phyloP scores from a whole-genome alignment of 1,139 yeast genomes.

The Pichia norvegensis region DNA sequence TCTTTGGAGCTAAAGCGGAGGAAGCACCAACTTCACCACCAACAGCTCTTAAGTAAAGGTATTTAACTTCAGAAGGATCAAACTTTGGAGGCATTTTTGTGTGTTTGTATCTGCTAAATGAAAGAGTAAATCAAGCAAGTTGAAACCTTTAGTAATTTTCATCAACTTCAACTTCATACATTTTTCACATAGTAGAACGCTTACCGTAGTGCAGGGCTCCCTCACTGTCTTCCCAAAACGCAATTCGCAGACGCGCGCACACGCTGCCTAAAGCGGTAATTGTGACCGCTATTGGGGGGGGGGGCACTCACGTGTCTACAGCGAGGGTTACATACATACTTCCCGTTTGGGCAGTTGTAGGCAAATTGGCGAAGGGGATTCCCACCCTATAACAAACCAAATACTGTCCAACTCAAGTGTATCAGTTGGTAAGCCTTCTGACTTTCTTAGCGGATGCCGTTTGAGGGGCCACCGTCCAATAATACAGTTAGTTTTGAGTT shows the following conservation, averaged over 20 bases:
- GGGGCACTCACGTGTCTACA: no score
- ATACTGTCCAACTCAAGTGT: neutral
- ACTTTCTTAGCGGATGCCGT: conserved; percentile 29
- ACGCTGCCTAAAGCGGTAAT: no score
- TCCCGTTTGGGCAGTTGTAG: no score
- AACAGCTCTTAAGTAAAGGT: conserved; percentile 98
- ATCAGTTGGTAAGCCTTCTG: conserved; percentile 13
- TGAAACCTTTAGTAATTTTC: neutral
- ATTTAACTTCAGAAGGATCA: conserved; percentile 98
- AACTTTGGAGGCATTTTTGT: conserved; percentile 82
- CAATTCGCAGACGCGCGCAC: neutral
- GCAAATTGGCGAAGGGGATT: no score
- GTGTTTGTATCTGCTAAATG: conserved; percentile 8
- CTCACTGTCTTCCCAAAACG: no score
- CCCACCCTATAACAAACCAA: no score
- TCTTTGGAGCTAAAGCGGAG: conserved; percentile 99
- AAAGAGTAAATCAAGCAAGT: neutral
- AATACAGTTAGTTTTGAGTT: neutral
- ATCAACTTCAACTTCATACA: neutral
- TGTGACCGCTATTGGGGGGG: no score
- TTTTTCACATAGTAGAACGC: neutral
- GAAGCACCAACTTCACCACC: conserved; percentile 99
- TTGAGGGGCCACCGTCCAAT: conserved; percentile 27
- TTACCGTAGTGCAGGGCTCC: neutral
- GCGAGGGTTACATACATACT: no score